Conservation (phyloP, 2,329 filamentous ascomycete genomes). For the Aspergillus eucalypticola region DNA sequence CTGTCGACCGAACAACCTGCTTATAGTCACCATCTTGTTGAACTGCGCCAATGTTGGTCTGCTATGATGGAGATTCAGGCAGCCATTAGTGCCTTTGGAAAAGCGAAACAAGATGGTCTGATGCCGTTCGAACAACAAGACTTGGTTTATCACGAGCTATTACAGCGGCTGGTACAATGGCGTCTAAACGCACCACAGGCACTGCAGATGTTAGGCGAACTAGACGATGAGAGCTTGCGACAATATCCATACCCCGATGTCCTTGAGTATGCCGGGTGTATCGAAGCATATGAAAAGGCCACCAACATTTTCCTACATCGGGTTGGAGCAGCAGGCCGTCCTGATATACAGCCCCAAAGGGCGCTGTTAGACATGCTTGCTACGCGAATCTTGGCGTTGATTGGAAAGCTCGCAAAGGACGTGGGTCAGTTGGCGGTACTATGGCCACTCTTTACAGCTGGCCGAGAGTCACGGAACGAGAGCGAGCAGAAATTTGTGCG, state of each 20-base stretch:
- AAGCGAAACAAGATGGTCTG: constrained; percentile 31
- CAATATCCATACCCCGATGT: constrained; percentile 33
- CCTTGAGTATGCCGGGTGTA: constrained; percentile 37
- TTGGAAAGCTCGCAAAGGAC: constrained; percentile 33
- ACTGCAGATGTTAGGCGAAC: constrained; percentile 27
- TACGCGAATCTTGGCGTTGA: constrained; percentile 32
- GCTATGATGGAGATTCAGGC: constrained; percentile 38
- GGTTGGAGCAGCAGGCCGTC: constrained; percentile 32
- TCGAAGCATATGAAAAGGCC: constrained; percentile 41
- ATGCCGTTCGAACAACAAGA: constrained; percentile 33
- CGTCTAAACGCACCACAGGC: constrained; percentile 31
- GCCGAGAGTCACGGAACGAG: constrained; percentile 33
- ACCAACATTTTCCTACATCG: constrained; percentile 38
- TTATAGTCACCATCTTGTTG: constrained; percentile 26
- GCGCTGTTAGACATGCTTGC: constrained; percentile 31
- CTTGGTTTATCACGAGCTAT: constrained; percentile 30
- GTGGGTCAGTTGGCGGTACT: constrained; percentile 36
- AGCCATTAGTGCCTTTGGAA: constrained; percentile 35
- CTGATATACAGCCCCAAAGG: constrained; percentile 27
- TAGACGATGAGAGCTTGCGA: constrained; percentile 31
- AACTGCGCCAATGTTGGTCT: constrained; percentile 34
- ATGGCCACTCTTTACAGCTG: constrained; percentile 39
- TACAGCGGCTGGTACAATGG: constrained; percentile 32
- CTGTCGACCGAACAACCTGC: constrained; percentile 23
- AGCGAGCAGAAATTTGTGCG: constrained; percentile 33